A percentile compares a stretch with the other conserved stretches of the same genome.
Conservation (phyloP, 2,329 filamentous ascomycete species). For the Sporothrix euskadiensis region DNA sequence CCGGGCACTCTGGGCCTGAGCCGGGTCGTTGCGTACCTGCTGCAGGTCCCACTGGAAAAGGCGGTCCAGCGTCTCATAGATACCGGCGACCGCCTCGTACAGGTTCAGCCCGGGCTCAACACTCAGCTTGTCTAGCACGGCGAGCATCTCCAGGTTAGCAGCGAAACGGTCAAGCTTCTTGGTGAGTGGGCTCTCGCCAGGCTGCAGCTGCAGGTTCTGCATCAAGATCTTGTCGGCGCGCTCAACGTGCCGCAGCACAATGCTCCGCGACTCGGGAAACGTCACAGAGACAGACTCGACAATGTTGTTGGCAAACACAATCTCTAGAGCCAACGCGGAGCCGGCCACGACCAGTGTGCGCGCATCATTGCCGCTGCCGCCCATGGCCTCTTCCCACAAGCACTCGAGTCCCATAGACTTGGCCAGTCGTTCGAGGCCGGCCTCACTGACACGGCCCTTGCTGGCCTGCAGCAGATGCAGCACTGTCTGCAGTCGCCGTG, state of each 20-base stretch:
- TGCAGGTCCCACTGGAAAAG: conserved; percentile 71
- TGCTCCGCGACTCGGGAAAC: conserved; percentile 61
- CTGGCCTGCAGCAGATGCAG: conserved; percentile 52
- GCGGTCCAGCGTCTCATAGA: conserved; percentile 68
- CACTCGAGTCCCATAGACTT: conserved; percentile 66
- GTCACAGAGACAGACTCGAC: conserved; percentile 63
- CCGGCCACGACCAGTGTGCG: conserved; percentile 64
- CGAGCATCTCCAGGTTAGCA: conserved; percentile 68
- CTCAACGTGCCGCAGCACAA: conserved; percentile 60
- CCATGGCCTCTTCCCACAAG: conserved; percentile 57
- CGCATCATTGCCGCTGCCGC: conserved; percentile 51
- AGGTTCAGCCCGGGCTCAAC: conserved; percentile 68
- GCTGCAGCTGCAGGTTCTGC: conserved; percentile 61
- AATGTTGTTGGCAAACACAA: conserved; percentile 61
- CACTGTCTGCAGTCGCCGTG: conserved; percentile 56
- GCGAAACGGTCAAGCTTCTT: conserved; percentile 71
- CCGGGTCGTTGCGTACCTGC: conserved; percentile 53
- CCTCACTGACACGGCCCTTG: conserved; percentile 69
- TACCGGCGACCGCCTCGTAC: conserved; percentile 72
- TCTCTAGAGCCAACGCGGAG: conserved; percentile 60
- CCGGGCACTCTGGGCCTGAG: conserved; percentile 43
- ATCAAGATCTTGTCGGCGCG: conserved; percentile 66
- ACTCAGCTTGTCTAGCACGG: conserved; percentile 70
- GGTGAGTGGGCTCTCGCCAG: conserved; percentile 64
- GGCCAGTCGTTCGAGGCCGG: conserved; percentile 71